Evolutionary conservation across 2,329 filamentous ascomycete genomes (phyloP).

Genomic region (Xylariomycetidae sp.): DNA sequence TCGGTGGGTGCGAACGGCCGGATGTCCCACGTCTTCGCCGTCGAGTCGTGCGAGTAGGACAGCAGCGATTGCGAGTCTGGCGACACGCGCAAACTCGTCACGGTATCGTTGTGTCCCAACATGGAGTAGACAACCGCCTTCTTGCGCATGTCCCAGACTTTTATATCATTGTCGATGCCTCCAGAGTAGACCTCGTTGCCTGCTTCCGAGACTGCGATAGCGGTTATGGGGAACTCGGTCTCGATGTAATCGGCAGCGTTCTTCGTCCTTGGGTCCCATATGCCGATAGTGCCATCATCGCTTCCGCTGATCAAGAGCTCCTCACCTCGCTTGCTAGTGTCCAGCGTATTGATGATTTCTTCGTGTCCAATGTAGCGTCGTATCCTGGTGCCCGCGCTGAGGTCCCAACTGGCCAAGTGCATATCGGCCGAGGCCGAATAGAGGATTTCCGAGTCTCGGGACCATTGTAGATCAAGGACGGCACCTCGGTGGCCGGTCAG

Average conservation of each 20-base stretch:
- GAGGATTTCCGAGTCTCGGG: constrained; percentile 83
- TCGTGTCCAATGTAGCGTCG: constrained; percentile 89
- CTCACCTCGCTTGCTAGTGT: constrained; percentile 83
- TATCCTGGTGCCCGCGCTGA: constrained; percentile 88
- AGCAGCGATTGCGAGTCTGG: constrained; percentile 87
- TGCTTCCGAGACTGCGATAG: constrained; percentile 85
- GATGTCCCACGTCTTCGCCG: constrained; percentile 93
- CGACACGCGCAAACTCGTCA: constrained; percentile 87
- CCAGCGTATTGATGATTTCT: constrained; percentile 89
- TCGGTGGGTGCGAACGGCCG: constrained; percentile 89
- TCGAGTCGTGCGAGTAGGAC: constrained; percentile 91
- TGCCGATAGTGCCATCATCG: constrained; percentile 88
- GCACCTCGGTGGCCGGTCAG: constrained; percentile 88
- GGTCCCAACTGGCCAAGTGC: constrained; percentile 90
- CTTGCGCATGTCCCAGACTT: constrained; percentile 94
- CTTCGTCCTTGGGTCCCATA: constrained; percentile 94
- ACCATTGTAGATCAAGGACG: constrained; percentile 91
- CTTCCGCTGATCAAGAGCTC: constrained; percentile 87
- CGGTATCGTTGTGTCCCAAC: constrained; percentile 83
- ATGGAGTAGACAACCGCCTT: constrained; percentile 84
- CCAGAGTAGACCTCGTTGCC: constrained; percentile 94
- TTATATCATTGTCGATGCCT: constrained; percentile 95
- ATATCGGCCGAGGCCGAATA: constrained; percentile 93
- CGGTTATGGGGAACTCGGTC: constrained; percentile 88
- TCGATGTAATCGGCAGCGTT: constrained; percentile 82